phyloP scores from a whole-genome alignment of 2,329 filamentous ascomycete species.

The Thelonectria olida region DNA sequence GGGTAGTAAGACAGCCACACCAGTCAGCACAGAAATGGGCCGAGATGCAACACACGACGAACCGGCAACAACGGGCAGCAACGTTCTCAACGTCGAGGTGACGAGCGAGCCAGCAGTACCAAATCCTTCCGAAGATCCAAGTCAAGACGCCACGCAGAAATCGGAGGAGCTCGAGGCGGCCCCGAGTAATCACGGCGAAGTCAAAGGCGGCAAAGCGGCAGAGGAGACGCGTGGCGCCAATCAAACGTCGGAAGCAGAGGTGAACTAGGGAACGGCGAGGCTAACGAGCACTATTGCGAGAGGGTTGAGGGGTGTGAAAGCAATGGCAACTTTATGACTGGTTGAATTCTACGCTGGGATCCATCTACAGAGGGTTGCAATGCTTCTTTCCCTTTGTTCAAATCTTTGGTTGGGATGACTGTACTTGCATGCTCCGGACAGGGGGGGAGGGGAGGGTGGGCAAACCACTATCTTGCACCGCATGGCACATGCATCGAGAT shows the following conservation, averaged over 20 bases:
- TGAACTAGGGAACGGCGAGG: neutral
- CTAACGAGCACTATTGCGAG: neutral
- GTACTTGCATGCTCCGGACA: too few species aligned
- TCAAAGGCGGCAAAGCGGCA: slow-evolving; percentile 5
- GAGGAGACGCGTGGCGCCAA: slow-evolving; percentile 15
- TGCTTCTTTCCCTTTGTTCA: neutral
- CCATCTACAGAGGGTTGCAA: slow-evolving; percentile 3
- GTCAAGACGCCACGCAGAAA: neutral
- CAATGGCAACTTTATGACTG: neutral
- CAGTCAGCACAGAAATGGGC: neutral
- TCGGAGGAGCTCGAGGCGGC: neutral
- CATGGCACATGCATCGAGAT: neutral
- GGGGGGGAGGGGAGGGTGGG: neutral
- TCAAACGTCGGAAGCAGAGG: neutral
- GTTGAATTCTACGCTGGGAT: neutral
- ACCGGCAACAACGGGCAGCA: neutral
- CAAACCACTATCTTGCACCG: neutral
- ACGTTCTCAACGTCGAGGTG: neutral
- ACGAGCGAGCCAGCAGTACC: slow-evolving; percentile 6
- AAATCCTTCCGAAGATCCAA: neutral
- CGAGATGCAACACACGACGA: neutral
- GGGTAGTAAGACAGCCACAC: neutral
- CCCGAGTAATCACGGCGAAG: neutral
- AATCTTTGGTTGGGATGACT: too few species aligned
- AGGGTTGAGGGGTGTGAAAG: too few species aligned